phyloP scores from a whole-genome alignment of 129 eudicot genomes.

The Escallonia herrerae region DNA sequence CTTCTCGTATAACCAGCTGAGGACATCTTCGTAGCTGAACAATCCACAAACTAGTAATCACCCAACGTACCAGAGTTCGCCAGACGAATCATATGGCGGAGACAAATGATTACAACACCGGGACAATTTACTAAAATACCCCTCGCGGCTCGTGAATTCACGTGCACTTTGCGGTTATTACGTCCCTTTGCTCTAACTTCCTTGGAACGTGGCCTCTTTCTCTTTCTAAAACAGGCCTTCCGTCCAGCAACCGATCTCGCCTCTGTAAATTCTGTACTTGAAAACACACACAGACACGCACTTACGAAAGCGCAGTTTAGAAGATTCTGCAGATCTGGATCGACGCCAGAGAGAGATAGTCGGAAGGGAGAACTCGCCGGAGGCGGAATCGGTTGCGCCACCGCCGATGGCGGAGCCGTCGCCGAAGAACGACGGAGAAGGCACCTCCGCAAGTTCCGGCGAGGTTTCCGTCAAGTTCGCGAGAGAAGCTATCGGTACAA shows the following conservation, averaged over 20 bases:
- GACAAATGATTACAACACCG: not conserved
- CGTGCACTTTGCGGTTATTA: not conserved
- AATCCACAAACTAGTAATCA: not conserved
- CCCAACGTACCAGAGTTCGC: too few species aligned
- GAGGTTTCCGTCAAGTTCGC: constrained; percentile 24
- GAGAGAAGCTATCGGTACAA: not conserved
- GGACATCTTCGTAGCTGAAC: not conserved
- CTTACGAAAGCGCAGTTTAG: not conserved
- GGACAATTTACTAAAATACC: not conserved
- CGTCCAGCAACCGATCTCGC: not conserved
- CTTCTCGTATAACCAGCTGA: too few species aligned
- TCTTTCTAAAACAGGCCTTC: not conserved
- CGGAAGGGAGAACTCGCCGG: constrained; percentile 10
- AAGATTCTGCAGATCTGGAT: constrained; percentile 22
- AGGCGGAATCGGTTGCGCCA: not conserved
- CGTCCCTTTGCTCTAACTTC: not conserved
- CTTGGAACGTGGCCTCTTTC: constrained; percentile 7
- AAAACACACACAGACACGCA: not conserved
- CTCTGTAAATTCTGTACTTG: not conserved
- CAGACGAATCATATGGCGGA: too few species aligned
- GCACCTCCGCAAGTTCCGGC: constrained; percentile 18
- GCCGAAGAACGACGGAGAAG: constrained; percentile 2
- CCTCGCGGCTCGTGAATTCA: not conserved
- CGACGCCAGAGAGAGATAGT: not conserved
- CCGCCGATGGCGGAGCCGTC: constrained; percentile 15